A percentile compares a stretch with the other conserved stretches of the same genome.
Evolutionary conservation across 257 asterid species (phyloP).

Genomic region (Ocimum tenuiflorum): DNA sequence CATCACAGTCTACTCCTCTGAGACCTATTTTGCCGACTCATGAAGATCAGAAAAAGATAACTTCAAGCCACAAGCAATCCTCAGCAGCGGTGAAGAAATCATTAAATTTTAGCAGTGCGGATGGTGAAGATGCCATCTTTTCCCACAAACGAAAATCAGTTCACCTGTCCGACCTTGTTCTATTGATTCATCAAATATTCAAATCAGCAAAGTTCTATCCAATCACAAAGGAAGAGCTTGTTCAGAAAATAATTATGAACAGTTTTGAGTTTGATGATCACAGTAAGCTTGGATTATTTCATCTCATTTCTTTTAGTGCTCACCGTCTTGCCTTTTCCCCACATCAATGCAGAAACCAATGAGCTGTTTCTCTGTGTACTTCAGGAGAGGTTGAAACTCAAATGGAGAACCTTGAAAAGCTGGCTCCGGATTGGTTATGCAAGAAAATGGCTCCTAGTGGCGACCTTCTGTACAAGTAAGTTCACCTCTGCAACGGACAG

Average conservation of each 20-base stretch:
- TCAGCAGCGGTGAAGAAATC: slow-evolving; percentile 57
- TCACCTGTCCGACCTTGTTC: slow-evolving; percentile 47
- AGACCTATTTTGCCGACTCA: slow-evolving; percentile 46
- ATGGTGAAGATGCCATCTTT: slow-evolving; percentile 20
- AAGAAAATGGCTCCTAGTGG: slow-evolving; percentile 58
- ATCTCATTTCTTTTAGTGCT: neutral
- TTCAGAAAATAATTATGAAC: slow-evolving; percentile 74
- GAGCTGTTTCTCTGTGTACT: slow-evolving; percentile 11
- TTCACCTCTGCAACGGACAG: too few species aligned
- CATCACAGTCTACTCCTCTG: slow-evolving; percentile 60
- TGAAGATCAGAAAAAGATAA: slow-evolving; percentile 49
- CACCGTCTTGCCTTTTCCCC: neutral
- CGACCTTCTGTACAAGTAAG: slow-evolving; percentile 65
- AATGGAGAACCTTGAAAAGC: slow-evolving; percentile 64
- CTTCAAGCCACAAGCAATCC: slow-evolving; percentile 39
- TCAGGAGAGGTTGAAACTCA: slow-evolving; percentile 59
- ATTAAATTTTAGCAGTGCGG: slow-evolving; percentile 44
- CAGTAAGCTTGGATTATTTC: slow-evolving; percentile 36
- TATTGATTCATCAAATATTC: slow-evolving; percentile 56
- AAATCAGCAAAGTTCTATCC: slow-evolving; percentile 48
- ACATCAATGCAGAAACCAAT: neutral
- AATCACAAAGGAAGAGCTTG: slow-evolving; percentile 79
- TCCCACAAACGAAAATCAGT: slow-evolving; percentile 33
- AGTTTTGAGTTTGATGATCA: slow-evolving; percentile 48
- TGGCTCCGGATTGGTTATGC: slow-evolving; percentile 76